Evolutionary conservation across 805 yeast genomes (phyloP).

Genomic region (Candida pseudofarinosa): DNA sequence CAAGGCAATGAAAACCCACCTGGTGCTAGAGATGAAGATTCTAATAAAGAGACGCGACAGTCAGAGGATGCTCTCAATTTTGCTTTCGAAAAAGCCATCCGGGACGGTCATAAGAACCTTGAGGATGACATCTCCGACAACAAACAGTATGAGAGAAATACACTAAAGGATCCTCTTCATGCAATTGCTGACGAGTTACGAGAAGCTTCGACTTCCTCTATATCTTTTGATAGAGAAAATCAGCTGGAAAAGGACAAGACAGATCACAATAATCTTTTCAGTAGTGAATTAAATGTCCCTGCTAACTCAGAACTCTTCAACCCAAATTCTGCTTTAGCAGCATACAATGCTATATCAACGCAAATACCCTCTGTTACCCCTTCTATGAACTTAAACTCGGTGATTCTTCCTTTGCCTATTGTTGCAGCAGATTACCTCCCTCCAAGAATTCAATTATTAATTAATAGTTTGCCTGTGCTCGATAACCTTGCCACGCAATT

Average conservation of each 20-base stretch:
- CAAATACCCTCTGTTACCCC: constrained; percentile 34
- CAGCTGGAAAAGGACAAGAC: constrained; percentile 1
- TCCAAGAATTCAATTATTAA: constrained; percentile 57
- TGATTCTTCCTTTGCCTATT: constrained; percentile 57
- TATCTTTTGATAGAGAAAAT: not conserved
- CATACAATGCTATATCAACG: constrained; percentile 38
- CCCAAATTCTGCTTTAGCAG: constrained; percentile 37
- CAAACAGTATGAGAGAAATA: constrained; percentile 1
- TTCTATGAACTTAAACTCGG: constrained; percentile 46
- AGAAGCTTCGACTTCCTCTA: constrained; percentile 19
- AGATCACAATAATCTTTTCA: not conserved
- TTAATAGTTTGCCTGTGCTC: constrained; percentile 68
- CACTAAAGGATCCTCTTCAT: constrained; percentile 24
- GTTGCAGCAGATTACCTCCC: constrained; percentile 55
- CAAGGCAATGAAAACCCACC: not conserved
- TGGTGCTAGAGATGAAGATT: not conserved
- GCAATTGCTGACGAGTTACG: constrained; percentile 31
- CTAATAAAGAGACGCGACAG: constrained; percentile 1
- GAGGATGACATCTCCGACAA: not conserved
- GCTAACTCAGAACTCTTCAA: constrained; percentile 40
- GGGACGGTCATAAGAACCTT: constrained; percentile 10
- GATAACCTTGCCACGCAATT: constrained; percentile 83
- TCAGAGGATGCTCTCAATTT: constrained; percentile 9
- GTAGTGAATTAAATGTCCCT: constrained; percentile 19
- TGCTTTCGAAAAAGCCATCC: constrained; percentile 17